Conservation (phyloP, 129 eudicot genomes). For the Gnaphalium uliginosum region DNA sequence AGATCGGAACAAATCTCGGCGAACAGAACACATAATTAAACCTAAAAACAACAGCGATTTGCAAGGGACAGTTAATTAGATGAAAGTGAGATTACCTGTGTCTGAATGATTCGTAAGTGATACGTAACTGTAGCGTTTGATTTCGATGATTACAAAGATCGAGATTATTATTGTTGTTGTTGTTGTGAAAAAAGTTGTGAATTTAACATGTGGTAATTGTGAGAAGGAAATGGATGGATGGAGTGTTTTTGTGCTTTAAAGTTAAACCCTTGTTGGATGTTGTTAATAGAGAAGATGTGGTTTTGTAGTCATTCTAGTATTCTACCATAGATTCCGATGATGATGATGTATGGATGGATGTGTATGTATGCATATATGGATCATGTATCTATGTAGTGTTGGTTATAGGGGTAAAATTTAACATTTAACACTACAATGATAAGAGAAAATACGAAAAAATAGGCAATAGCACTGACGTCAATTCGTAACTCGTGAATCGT, state of each 20-base stretch:
- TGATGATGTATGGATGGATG: neutral
- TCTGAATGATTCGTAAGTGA: constrained; percentile 19
- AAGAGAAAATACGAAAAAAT: no score
- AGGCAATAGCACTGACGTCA: no score
- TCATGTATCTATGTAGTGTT: no score
- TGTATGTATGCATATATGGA: neutral
- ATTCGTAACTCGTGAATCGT: no score
- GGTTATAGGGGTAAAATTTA: no score
- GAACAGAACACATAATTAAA: constrained; percentile 2
- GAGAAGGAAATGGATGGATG: constrained; percentile 11
- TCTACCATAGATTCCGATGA: constrained; percentile 32
- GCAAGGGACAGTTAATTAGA: constrained; percentile 3
- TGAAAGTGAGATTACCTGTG: neutral
- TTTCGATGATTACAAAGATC: constrained; percentile 12
- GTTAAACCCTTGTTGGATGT: constrained; percentile 26
- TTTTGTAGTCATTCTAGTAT: constrained; percentile 34
- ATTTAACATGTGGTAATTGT: constrained; percentile 7
- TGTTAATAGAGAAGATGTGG: constrained; percentile 29
- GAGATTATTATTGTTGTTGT: neutral
- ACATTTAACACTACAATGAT: no score
- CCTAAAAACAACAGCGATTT: constrained; percentile 22
- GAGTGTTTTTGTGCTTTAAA: neutral
- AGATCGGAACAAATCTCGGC: constrained; percentile 38
- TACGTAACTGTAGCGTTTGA: constrained; percentile 33
- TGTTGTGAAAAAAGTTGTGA: neutral